Evolutionary conservation across 768 basidiomycete genomes (phyloP), one percentile per base, ranked within the genome.

Genomic region (Termitomyces sp.): DNA sequence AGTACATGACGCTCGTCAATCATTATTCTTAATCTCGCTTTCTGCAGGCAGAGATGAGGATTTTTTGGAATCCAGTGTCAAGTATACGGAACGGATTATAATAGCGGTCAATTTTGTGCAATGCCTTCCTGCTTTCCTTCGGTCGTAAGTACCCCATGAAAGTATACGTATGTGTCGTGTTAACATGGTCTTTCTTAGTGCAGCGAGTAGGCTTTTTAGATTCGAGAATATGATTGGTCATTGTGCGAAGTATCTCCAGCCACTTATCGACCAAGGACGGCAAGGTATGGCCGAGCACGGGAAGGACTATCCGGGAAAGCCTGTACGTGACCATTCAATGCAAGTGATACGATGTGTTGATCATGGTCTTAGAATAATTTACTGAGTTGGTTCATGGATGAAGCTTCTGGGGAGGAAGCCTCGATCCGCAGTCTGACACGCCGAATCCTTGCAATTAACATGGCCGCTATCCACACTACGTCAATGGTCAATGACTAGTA

Each of bases 371-470:
- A 77, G 77, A 73, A 71, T 41, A 76, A 79, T 52, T 53, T 77
- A 54, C 64, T 79, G 1, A 68, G 69, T 50, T 80, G 77, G 76
- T 57, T 77, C 2, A 67, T 78, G 44, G 71, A 72, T 35, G 65
- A 65, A 18, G 74, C 73, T 0, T 39, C 57, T 10, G 65, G 60
- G 13, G 58, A 67, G 16, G 67, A 73, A 36, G 56, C 56, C 12
- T 64, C 64, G 0, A 23, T 64, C 2, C 54, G 58, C 16, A 59
- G 60, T 3, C 55, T 76, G 4, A 66, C 66, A 4, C 60, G 56
- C 40, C 61, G 69, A 7, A 59, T 76, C 2, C 63, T 77, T 10
- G 57, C 67, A 18, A 56, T 75, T 48, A 76, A 76, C 61, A 73
- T 77, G 47, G 71, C 70, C 1, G 64, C 72, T 2, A 68, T 66